A percentile compares a stretch with the other conserved stretches of the same genome.
phyloP scores from a whole-genome alignment of 495 filamentous ascomycete species.

The Podospora tetraspora region DNA sequence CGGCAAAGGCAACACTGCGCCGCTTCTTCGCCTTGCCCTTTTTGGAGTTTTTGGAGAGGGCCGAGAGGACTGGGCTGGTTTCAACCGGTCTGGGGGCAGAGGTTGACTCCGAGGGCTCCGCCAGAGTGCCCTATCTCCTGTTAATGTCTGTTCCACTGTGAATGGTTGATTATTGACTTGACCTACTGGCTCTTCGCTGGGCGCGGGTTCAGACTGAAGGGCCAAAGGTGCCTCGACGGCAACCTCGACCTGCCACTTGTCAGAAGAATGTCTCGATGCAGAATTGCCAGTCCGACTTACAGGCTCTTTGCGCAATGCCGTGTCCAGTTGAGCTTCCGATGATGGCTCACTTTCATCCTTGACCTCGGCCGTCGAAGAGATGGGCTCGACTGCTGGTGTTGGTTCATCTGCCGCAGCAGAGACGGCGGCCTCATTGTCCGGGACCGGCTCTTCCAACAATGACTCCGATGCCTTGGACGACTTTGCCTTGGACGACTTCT shows the following conservation, averaged over 20 bases:
- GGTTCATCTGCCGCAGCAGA: background rate
- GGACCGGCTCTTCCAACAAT: conserved; percentile 4
- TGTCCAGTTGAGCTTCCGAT: background rate
- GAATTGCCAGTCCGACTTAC: background rate
- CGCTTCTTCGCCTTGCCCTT: conserved; percentile 36
- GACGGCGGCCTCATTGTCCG: background rate
- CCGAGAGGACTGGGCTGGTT: background rate
- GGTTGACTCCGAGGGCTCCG: background rate
- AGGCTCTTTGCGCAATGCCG: background rate
- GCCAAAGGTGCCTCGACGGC: background rate
- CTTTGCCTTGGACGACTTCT: too few relatives aligned
- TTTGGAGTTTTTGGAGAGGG: conserved; percentile 18
- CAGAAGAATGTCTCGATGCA: background rate
- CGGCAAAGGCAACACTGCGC: conserved; percentile 27
- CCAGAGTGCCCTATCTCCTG: background rate
- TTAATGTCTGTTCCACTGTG: background rate
- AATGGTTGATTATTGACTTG: background rate
- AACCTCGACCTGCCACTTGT: background rate
- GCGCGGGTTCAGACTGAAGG: background rate
- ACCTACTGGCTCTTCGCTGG: background rate
- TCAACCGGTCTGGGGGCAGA: background rate
- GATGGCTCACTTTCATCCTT: background rate
- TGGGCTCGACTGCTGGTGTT: background rate
- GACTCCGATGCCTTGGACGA: conserved; percentile 18
- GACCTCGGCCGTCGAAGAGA: background rate